A percentile compares a stretch with the other conserved stretches of the same genome.
These are phyloP conservation scores for Priceomyces medius DNA, from an alignment of 805 yeast genomes.

Conservation along the genomic window DNA sequence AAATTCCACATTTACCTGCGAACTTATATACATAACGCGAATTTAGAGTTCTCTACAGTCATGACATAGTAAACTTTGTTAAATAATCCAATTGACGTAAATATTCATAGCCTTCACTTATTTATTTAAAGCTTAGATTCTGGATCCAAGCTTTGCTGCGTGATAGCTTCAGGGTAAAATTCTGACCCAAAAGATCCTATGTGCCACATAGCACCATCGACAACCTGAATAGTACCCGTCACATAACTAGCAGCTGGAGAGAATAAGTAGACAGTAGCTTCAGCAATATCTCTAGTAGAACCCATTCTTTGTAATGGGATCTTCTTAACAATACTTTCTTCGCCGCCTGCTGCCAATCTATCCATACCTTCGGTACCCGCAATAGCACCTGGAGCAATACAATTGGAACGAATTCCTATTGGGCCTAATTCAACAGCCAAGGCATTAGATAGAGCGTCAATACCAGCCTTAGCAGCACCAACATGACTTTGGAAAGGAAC, in stretches of 20 bases:
- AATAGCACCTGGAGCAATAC: slow-evolving; percentile 91
- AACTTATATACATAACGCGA: too few relatives aligned
- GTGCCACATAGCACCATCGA: slow-evolving; percentile 94
- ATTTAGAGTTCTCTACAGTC: too few relatives aligned
- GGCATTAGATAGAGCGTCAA: slow-evolving; percentile 82
- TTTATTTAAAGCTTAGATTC: slow-evolving; percentile 21
- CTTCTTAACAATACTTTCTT: slow-evolving; percentile 35
- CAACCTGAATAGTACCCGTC: slow-evolving; percentile 74
- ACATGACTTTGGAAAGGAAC: slow-evolving; percentile 88
- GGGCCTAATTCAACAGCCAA: slow-evolving; percentile 93
- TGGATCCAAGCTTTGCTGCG: slow-evolving; percentile 26
- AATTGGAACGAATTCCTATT: slow-evolving; percentile 76
- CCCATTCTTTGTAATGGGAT: slow-evolving; percentile 74
- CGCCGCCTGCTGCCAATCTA: slow-evolving; percentile 52
- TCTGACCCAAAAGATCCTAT: slow-evolving; percentile 46
- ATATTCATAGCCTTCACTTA: too few relatives aligned
- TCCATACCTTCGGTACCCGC: slow-evolving; percentile 83
- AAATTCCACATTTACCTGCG: too few relatives aligned
- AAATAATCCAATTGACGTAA: too few relatives aligned
- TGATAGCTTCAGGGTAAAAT: slow-evolving; percentile 33
- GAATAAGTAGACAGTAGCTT: slow-evolving; percentile 79
- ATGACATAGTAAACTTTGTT: too few relatives aligned
- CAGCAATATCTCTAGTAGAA: slow-evolving; percentile 74
- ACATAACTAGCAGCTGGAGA: slow-evolving; percentile 79
- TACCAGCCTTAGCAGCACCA: slow-evolving; percentile 94